Evolutionary conservation across 2,329 filamentous ascomycete genomes (phyloP), one percentile per base, ranked within the genome.

Genomic region (Aspergillus eucalypticola): DNA sequence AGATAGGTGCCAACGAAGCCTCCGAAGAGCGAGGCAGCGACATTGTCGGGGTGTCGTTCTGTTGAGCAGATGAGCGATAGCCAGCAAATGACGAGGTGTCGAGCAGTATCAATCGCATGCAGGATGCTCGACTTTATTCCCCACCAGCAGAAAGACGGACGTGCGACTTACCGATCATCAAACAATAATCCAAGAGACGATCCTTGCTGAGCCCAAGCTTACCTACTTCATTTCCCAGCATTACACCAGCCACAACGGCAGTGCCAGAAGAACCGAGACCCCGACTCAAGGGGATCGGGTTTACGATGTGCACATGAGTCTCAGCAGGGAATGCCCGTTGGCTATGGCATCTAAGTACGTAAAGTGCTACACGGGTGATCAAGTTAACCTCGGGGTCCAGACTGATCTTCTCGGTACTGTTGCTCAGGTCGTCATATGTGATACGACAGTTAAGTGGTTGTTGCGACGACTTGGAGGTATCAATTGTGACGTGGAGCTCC

Each of bases 1-100:
- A 98, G 85, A 74, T 98, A 98, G 17, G 94, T 97, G 62, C 95
- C 95, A 25, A 99, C 92, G 68, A 99, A 98, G 32, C 95, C 95
- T 67, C 95, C 95, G 71, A 96, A 98, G 38, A 98, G 86, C 7
- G 95, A 93, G 13, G 95, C 95, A 60, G 93, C 95, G 54, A 99
- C 92, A 73, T 96, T 96, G 79, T 96, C 92, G 10, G 92, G 92
- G 76, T 96, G 92, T 65, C 92, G 87, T 78, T 96, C 75, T 77
- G 54, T 58, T 21, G 41, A 61, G n/a, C 25, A 6, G 52, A 58
- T 68, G 59, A 71, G 64, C 54, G 17, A 39, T 61, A 56, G 53
- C 25, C 52, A 32, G 57, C 35, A 55, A 48, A 35, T 48, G 39
- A 19, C 41, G 21, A 4, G 19, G 29, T 25, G 19, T 13, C 27